These are phyloP conservation scores for Epichloe gansuensis DNA, from an alignment of 2,329 filamentous ascomycete genomes.

Conservation along the genomic window DNA sequence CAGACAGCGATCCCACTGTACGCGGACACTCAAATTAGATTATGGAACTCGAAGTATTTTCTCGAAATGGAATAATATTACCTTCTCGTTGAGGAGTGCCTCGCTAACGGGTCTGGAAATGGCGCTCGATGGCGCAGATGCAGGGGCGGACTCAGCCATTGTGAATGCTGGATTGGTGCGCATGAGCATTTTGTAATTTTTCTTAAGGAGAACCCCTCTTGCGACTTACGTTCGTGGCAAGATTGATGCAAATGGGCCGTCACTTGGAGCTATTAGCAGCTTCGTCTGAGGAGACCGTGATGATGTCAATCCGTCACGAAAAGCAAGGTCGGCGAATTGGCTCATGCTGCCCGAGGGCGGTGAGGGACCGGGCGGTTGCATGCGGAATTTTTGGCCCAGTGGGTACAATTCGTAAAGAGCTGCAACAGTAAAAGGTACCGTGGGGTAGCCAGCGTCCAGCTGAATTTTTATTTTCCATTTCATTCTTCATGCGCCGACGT, in stretches of 20 bases:
- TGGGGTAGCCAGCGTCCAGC: background rate
- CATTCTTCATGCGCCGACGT: background rate
- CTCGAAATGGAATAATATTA: slow-evolving; percentile 27
- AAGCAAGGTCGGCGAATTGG: slow-evolving; percentile 23
- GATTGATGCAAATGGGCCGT: slow-evolving; percentile 7
- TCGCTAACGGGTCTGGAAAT: slow-evolving; percentile 86
- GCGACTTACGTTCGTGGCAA: slow-evolving; percentile 2
- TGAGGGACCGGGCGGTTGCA: slow-evolving; percentile 16
- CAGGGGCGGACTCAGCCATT: slow-evolving; percentile 41
- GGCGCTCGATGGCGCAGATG: slow-evolving; percentile 42
- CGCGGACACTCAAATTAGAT: slow-evolving; percentile 8
- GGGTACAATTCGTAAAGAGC: background rate
- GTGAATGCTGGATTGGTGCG: slow-evolving; percentile 12
- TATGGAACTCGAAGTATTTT: slow-evolving; percentile 3
- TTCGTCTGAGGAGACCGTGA: slow-evolving; percentile 12
- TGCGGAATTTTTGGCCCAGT: slow-evolving; percentile 26
- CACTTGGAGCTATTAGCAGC: slow-evolving; percentile 18
- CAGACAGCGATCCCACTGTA: slow-evolving; percentile 93
- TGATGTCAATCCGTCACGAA: slow-evolving; percentile 26
- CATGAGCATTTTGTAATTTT: background rate
- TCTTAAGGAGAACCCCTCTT: background rate
- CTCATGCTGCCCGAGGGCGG: slow-evolving; percentile 29
- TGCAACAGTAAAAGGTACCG: background rate
- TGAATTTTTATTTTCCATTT: slow-evolving; percentile 1
- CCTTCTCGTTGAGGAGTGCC: slow-evolving; percentile 97